Percentiles rank a stretch among this genome's conserved stretches.
Evolutionary conservation across 1,284 basidiomycete species (phyloP).

Genomic region (Heterobasidion irregulare): DNA sequence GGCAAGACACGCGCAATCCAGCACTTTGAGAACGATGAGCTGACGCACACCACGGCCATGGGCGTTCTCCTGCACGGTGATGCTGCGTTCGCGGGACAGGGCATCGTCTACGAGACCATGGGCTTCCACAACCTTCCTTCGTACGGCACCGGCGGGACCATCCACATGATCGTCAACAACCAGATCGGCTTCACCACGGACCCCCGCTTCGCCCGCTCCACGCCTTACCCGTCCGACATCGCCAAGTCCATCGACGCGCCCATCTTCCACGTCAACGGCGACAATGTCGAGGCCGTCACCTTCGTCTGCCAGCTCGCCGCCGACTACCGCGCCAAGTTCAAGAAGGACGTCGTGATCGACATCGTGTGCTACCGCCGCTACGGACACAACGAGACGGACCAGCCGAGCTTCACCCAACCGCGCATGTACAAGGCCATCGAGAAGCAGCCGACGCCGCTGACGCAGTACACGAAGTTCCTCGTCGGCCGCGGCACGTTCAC

Average conservation of each 20-base stretch:
- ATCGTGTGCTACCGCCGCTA: conserved; percentile 98
- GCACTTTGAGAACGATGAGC: conserved; percentile 88
- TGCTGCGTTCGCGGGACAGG: conserved; percentile 97
- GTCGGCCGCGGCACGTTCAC: conserved; percentile 92
- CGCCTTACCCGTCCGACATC: conserved; percentile 98
- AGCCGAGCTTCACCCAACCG: conserved; percentile 98
- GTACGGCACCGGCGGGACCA: conserved; percentile 97
- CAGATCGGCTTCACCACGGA: conserved; percentile 99
- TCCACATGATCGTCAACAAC: conserved; percentile 99
- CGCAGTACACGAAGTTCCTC: conserved; percentile 88
- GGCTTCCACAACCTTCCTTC: conserved; percentile 93
- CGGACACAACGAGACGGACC: conserved; percentile 99
- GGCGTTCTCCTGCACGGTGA: conserved; percentile 95
- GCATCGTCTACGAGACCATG: conserved; percentile 99
- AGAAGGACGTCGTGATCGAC: conserved; percentile 98
- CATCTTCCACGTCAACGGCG: conserved; percentile 99
- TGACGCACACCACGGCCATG: conserved; percentile 78
- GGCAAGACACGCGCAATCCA: conserved; percentile 97
- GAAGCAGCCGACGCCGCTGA: conserved; percentile 89
- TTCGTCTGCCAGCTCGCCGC: conserved; percentile 98
- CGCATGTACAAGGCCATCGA: conserved; percentile 98
- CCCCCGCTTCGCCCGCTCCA: conserved; percentile 95
- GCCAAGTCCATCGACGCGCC: conserved; percentile 98
- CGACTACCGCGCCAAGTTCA: conserved; percentile 97
- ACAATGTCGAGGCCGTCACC: conserved; percentile 97